Conservation (phyloP, 495 filamentous ascomycete species). For the Jackrogersella minutella region DNA sequence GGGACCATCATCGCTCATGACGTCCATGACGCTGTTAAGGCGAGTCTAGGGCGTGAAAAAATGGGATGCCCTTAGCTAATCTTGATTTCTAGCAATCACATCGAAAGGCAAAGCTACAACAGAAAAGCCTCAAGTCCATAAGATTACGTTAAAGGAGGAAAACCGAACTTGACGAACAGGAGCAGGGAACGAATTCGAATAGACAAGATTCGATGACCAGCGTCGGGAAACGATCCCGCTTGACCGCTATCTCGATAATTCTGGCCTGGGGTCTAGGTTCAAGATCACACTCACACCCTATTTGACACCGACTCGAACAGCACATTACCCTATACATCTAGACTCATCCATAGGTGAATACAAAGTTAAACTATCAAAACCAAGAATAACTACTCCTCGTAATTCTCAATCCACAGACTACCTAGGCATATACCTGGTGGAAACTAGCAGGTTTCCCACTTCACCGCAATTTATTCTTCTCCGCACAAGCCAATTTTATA, state of each 20-base stretch:
- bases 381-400: background rate
- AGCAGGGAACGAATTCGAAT: background rate
- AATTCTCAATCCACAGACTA: background rate
- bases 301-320: background rate
- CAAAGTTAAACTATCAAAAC: background rate
- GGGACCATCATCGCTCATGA: conserved; percentile 36
- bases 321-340: background rate
- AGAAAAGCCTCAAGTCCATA: conserved; percentile 9
- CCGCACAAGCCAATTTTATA: conserved; percentile 7
- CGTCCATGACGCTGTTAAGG: conserved; percentile 39
- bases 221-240: background rate
- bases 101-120: conserved; percentile 7
- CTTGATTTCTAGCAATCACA: conserved; percentile 21
- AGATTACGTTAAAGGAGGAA: conserved; percentile 12
- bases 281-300: background rate
- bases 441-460: conserved; percentile 3
- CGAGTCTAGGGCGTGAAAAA: conserved; percentile 1
- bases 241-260: background rate
- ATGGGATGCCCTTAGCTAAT: background rate
- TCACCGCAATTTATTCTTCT: conserved; percentile 17
- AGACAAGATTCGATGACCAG: background rate
- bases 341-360: background rate
- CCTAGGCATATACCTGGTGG: background rate
- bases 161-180: no score
- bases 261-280: background rate